phyloP scores from a whole-genome alignment of 2,329 filamentous ascomycete species.

The Monilinia laxa region DNA sequence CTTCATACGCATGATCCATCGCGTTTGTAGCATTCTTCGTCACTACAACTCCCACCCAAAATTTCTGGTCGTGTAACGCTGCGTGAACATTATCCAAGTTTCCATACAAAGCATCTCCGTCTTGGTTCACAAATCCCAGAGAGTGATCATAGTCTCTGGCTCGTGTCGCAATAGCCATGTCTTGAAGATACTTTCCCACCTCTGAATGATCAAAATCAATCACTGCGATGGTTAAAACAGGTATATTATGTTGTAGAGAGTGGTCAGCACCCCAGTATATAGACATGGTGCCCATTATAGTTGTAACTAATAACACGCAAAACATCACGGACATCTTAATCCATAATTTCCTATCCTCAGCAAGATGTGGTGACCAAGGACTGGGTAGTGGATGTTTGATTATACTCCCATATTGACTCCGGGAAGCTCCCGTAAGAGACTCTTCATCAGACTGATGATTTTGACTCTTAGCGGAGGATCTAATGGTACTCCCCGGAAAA shows the following conservation, averaged over 20 bases:
- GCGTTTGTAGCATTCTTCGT: slow-evolving; percentile 29
- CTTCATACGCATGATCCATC: slow-evolving; percentile 29
- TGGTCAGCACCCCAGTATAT: slow-evolving; percentile 31
- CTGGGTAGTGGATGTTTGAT: slow-evolving; percentile 24
- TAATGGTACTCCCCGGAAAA: neutral
- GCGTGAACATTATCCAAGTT: slow-evolving; percentile 21
- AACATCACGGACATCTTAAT: slow-evolving; percentile 27
- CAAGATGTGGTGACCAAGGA: slow-evolving; percentile 24
- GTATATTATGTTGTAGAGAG: slow-evolving; percentile 26
- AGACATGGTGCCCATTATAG: slow-evolving; percentile 29
- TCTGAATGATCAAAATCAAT: slow-evolving; percentile 31
- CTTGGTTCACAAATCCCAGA: slow-evolving; percentile 27
- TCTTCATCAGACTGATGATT: slow-evolving; percentile 19
- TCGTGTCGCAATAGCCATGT: slow-evolving; percentile 24
- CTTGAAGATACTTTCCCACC: slow-evolving; percentile 27
- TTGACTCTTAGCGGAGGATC: neutral
- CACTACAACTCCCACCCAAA: slow-evolving; percentile 29
- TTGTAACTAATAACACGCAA: slow-evolving; percentile 25
- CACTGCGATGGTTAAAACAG: slow-evolving; percentile 27
- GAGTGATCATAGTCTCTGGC: slow-evolving; percentile 22
- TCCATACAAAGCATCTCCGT: slow-evolving; percentile 22
- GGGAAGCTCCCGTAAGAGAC: neutral
- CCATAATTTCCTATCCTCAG: slow-evolving; percentile 27
- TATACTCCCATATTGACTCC: slow-evolving; percentile 9
- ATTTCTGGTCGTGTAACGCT: slow-evolving; percentile 27